phyloP scores from a whole-genome alignment of 345 rosid species.

The Gossypium mustelinum region DNA sequence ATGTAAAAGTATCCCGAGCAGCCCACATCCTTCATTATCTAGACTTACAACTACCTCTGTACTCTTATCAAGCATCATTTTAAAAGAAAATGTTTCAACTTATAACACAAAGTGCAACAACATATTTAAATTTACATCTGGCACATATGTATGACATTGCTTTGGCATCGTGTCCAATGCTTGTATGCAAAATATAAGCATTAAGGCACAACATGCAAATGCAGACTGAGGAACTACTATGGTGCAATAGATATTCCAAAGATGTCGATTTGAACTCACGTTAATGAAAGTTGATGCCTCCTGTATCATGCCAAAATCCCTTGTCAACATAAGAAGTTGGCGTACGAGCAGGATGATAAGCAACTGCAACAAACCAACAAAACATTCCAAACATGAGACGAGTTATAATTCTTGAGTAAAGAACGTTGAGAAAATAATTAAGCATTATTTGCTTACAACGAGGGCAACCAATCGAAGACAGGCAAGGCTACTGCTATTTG shows the following conservation, averaged over 20 bases:
- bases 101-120: background rate
- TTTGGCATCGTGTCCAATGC: background rate
- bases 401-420: background rate
- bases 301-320: slow-evolving; percentile 38
- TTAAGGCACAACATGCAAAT: background rate
- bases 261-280: slow-evolving; percentile 26
- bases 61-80: background rate
- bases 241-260: background rate
- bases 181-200: background rate
- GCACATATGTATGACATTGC: background rate
- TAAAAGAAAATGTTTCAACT: background rate
- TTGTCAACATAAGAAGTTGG: slow-evolving; percentile 46
- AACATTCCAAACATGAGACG: slow-evolving; percentile 6
- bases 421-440: background rate
- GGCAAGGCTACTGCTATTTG: slow-evolving; percentile 47
- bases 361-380: slow-evolving; percentile 34
- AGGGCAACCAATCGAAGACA: slow-evolving; percentile 55
- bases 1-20: background rate
- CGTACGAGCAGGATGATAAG: slow-evolving; percentile 50
- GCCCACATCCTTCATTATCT: background rate
- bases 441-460: slow-evolving; percentile 33
- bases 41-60: background rate
- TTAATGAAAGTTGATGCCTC: slow-evolving; percentile 41
- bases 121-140: background rate
- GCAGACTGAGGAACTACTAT: background rate